A percentile compares a stretch with the other conserved stretches of the same genome.
Evolutionary conservation across 306 rosid species (phyloP).

Genomic region (Psophocarpus tetragonolobus): DNA sequence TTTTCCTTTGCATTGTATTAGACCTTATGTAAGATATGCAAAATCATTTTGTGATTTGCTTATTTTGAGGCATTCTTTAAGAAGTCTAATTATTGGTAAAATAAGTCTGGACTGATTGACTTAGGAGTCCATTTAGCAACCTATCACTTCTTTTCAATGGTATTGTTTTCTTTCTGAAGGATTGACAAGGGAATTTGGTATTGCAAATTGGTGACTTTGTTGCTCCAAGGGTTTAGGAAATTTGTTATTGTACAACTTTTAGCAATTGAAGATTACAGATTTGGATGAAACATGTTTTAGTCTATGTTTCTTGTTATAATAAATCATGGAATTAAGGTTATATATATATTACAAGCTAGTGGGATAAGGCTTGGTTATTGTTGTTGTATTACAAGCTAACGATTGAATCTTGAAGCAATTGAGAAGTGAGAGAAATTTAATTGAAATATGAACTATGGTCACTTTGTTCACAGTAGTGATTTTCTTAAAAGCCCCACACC

Average conservation of each 20-base stretch:
- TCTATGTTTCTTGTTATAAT: background rate
- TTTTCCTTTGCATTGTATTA: constrained; percentile 25
- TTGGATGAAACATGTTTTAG: background rate
- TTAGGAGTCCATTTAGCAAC: background rate
- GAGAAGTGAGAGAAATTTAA: background rate
- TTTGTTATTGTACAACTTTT: background rate
- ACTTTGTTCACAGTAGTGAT: background rate
- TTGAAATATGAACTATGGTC: background rate
- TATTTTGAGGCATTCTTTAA: background rate
- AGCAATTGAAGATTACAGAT: background rate
- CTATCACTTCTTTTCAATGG: background rate
- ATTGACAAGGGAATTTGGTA: background rate
- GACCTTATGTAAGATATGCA: background rate
- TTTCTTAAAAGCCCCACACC: no score
- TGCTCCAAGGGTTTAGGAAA: background rate
- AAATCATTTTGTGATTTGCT: constrained; percentile 1
- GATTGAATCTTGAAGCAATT: background rate
- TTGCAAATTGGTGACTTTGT: background rate
- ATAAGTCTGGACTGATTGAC: constrained; percentile 1
- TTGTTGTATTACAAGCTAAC: background rate
- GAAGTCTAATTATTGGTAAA: background rate
- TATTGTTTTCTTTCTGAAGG: background rate
- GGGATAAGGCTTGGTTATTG: no score
- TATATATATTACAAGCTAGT: background rate
- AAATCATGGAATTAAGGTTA: background rate